Conservation (phyloP, 129 eudicot genomes). For the Solidago caesia region DNA sequence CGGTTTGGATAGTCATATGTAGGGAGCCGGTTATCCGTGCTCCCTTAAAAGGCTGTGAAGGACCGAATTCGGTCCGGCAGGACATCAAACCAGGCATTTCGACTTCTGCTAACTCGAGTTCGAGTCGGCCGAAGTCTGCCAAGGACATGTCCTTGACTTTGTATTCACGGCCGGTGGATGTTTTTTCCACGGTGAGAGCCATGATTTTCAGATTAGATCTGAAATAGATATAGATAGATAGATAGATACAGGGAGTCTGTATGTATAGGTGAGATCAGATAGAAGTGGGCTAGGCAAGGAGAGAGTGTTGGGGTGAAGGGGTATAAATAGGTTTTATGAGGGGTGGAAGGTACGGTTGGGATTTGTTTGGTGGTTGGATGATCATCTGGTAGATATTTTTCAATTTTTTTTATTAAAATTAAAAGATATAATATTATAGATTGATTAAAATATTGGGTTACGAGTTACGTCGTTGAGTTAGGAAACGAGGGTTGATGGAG, state of each 20-base stretch:
- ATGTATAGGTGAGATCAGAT: background rate
- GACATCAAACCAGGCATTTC: slow-evolving; percentile 49
- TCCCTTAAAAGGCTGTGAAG: slow-evolving; percentile 40
- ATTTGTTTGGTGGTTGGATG: slow-evolving; percentile 17
- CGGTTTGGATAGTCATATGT: slow-evolving; percentile 42
- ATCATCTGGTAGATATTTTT: too few relatives aligned
- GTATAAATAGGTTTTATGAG: slow-evolving; percentile 30
- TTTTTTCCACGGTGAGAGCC: slow-evolving; percentile 43
- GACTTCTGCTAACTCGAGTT: slow-evolving; percentile 39
- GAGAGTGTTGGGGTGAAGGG: slow-evolving; percentile 2
- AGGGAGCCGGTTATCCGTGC: slow-evolving; percentile 43
- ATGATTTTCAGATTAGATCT: slow-evolving; percentile 12
- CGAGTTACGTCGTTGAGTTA: background rate
- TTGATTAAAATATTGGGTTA: background rate
- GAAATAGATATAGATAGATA: slow-evolving; percentile 4
- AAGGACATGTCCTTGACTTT: slow-evolving; percentile 44
- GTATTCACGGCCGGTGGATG: slow-evolving; percentile 46
- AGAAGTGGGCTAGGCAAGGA: slow-evolving; percentile 19
- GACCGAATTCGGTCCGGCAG: slow-evolving; percentile 38
- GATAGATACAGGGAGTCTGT: background rate
- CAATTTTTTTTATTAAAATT: background rate
- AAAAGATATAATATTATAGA: too few relatives aligned
- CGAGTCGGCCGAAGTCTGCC: slow-evolving; percentile 46
- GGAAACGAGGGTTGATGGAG: slow-evolving; percentile 6
- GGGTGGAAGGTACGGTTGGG: slow-evolving; percentile 11